phyloP scores from a whole-genome alignment of 1,284 basidiomycete species.

The Boletus semigastroideus region DNA sequence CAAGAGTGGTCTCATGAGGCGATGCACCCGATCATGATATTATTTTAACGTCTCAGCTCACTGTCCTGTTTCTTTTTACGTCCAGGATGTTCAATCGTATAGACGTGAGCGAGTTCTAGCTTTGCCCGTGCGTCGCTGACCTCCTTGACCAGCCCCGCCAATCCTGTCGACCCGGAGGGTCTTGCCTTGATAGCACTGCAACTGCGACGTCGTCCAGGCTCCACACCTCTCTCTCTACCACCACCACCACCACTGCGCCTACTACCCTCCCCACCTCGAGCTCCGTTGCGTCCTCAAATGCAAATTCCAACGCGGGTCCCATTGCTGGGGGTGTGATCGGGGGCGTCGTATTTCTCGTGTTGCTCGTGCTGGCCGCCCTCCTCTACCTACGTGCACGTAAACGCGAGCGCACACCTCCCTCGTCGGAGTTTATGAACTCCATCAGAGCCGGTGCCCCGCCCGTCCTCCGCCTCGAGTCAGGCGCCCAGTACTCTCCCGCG shows the following conservation, averaged over 20 bases:
- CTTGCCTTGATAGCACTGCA: too few species aligned
- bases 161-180: too few species aligned
- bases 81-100: too few species aligned
- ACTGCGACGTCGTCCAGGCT: too few species aligned
- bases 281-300: constrained; percentile 9
- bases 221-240: too few species aligned
- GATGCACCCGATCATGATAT: constrained; percentile 17
- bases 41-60: constrained; percentile 7
- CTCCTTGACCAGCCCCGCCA: too few species aligned
- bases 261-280: constrained; percentile 2
- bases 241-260: neutral
- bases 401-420: constrained; percentile 44
- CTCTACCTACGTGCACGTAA: constrained; percentile 38
- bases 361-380: constrained; percentile 29
- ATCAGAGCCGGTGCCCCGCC: constrained; percentile 24
- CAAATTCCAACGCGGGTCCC: constrained; percentile 32
- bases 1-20: constrained; percentile 22
- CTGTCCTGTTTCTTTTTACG: neutral
- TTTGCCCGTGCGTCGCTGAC: neutral
- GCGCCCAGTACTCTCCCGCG: constrained; percentile 17
- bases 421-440: constrained; percentile 45
- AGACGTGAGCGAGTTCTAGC: too few species aligned
- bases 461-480: constrained; percentile 28
- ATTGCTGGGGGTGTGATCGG: constrained; percentile 48
- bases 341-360: constrained; percentile 31